Base-by-base conservation (phyloP, 306 rosid species). In the Acacia confusa region DNA sequence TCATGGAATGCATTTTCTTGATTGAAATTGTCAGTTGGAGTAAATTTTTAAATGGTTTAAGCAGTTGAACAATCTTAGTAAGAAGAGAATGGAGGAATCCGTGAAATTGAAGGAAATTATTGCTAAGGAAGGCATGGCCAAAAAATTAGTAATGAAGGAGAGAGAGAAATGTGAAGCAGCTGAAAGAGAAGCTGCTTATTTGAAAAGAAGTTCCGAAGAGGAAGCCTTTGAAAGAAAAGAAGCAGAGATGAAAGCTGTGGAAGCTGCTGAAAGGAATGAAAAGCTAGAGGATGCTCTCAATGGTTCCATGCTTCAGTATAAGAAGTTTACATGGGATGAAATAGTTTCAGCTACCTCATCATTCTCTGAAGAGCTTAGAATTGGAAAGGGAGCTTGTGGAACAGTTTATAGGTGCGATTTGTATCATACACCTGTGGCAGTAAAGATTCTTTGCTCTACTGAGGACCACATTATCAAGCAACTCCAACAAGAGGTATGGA, bases 371-470 rank as follows among this genome's bases (percentile, higher is more conserved):
- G 94, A 91, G 79, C 89, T 89, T 45, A 93, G 40, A 86, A 90
- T 96, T 64, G 99, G 99, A 81, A 84, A 79, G 87, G 99, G 99
- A 57, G 98, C 98, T 1, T 88, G 91, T 76, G 99, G 97, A 83
- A 79, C 78, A 17, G 91, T 96, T 24, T 96, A 93, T 70, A 92
- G 85, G 88, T 87, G 99, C 85, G 90, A n/a, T 82, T 85, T 96
- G 89, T 88, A 90, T 88, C 93, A 96, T 76, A 93, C 20, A 4
- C 85, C 89, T 79, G 97, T 89, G 32, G 99, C 98, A 19, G 99
- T 93, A 70, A 96, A 96, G 90, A 93, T 91, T 88, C 97, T 92
- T 43, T 91, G 82, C 79, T 82, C 97, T 63, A 75, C 76, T 64
- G 97, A 85, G 70, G 84, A 67, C 85, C 85, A 73, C 74, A 75